phyloP scores from a whole-genome alignment of 805 yeast species.

The Ogataea methanolica region DNA sequence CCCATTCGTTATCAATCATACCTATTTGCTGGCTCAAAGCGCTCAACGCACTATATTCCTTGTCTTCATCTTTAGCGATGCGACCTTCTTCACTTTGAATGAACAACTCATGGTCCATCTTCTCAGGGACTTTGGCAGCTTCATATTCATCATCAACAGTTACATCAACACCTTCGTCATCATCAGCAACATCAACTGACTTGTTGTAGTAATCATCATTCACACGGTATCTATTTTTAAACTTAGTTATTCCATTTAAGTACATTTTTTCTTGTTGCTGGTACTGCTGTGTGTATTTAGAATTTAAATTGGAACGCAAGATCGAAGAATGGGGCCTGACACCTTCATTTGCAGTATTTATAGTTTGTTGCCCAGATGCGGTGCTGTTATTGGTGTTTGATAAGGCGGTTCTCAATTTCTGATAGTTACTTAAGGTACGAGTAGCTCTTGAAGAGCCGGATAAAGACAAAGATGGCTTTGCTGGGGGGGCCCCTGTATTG shows the following conservation, averaged over 20 bases:
- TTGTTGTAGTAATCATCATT: conserved; percentile 53
- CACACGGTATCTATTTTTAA: conserved; percentile 26
- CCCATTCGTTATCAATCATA: conserved; percentile 26
- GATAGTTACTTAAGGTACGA: conserved; percentile 15
- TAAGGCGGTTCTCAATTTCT: conserved; percentile 11
- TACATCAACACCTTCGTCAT: conserved; percentile 26
- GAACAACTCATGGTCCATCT: conserved; percentile 11
- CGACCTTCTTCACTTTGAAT: conserved; percentile 15
- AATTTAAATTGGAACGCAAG: conserved; percentile 27
- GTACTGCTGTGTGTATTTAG: conserved; percentile 36
- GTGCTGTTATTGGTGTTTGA: conserved; percentile 4
- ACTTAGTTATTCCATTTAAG: conserved; percentile 38
- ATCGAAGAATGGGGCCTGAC: conserved; percentile 27
- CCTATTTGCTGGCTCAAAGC: conserved; percentile 31
- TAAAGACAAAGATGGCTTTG: too few species aligned
- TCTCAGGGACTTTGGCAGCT: conserved; percentile 14
- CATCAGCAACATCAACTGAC: conserved; percentile 38
- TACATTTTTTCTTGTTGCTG: conserved; percentile 51
- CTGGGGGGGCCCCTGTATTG: neutral
- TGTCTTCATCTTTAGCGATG: conserved; percentile 15
- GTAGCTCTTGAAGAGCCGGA: conserved; percentile 6
- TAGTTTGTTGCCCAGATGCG: neutral
- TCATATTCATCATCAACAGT: conserved; percentile 24
- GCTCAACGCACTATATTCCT: conserved; percentile 27
- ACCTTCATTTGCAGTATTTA: conserved; percentile 3